phyloP scores from a whole-genome alignment of 225 moss, liverwort and hornwort species.

The Ulota crispa region DNA sequence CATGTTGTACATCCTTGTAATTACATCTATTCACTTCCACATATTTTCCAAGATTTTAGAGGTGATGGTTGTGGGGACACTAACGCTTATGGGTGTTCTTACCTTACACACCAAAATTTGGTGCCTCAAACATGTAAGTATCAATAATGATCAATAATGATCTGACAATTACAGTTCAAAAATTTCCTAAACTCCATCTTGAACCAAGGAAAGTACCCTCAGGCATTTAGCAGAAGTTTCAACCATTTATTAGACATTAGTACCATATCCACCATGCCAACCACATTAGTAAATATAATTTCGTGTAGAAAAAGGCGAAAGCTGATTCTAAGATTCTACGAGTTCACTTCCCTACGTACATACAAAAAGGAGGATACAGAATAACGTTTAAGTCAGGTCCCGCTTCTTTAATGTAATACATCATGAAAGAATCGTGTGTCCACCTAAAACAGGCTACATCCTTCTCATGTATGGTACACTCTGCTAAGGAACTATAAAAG shows the following conservation, averaged over 20 bases:
- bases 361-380: neutral
- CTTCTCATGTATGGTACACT: neutral
- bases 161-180: too few species aligned
- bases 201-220: too few species aligned
- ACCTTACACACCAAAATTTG: too few species aligned
- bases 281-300: neutral
- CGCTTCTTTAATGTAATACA: neutral
- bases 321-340: neutral
- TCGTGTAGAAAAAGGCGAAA: neutral
- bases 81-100: too few species aligned
- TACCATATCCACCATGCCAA: neutral
- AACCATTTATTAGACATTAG: neutral
- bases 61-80: too few species aligned
- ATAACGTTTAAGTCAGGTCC: neutral
- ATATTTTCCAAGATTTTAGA: too few species aligned
- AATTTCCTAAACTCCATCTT: too few species aligned
- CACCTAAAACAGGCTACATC: neutral
- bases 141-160: too few species aligned
- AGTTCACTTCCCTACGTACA: neutral
- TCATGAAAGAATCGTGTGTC: neutral
- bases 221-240: neutral
- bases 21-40: too few species aligned
- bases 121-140: too few species aligned
- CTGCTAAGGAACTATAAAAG: neutral
- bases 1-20: too few species aligned